A percentile compares a stretch with the other conserved stretches of the same genome.
These are phyloP conservation scores for Xylaria digitata DNA, from an alignment of 2,329 filamentous ascomycete genomes.

Conservation along the genomic window DNA sequence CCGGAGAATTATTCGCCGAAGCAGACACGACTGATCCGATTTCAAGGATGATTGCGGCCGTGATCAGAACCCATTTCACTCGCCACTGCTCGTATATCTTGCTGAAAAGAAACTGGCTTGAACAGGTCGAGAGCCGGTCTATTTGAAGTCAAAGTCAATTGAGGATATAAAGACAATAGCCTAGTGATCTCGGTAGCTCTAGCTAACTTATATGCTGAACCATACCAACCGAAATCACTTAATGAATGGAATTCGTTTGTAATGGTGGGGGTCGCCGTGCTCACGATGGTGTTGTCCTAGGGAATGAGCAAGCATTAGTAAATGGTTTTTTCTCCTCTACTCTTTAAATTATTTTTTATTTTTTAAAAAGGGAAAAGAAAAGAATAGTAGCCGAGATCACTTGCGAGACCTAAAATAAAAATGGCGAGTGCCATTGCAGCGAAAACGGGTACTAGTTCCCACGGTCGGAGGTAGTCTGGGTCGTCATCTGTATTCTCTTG, in stretches of 20 bases:
- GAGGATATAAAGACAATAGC: not conserved
- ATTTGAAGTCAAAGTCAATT: not conserved
- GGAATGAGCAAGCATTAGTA: slow-evolving; percentile 9
- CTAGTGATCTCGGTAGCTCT: not conserved
- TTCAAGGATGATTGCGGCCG: slow-evolving; percentile 34
- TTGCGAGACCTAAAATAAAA: slow-evolving; percentile 31
- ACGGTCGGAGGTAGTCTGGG: slow-evolving; percentile 17
- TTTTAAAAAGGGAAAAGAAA: not conserved
- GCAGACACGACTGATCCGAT: slow-evolving; percentile 37
- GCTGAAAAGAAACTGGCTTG: slow-evolving; percentile 25
- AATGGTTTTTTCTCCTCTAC: not conserved
- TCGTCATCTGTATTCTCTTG: not conserved
- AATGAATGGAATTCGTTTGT: slow-evolving; percentile 40
- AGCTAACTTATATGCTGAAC: slow-evolving; percentile 30
- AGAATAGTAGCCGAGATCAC: not conserved
- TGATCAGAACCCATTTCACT: slow-evolving; percentile 35
- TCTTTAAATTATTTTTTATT: no score
- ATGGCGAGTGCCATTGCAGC: slow-evolving; percentile 29
- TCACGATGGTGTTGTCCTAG: slow-evolving; percentile 39
- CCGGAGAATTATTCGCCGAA: slow-evolving; percentile 29
- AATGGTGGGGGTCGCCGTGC: slow-evolving; percentile 40
- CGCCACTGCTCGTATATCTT: slow-evolving; percentile 33
- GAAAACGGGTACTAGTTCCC: slow-evolving; percentile 29
- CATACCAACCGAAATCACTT: slow-evolving; percentile 41
- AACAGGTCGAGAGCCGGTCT: slow-evolving; percentile 27